A percentile compares a stretch with the other conserved stretches of the same genome.
Evolutionary conservation across 1,284 basidiomycete species (phyloP).

Genomic region (Rhodotorula sp.): DNA sequence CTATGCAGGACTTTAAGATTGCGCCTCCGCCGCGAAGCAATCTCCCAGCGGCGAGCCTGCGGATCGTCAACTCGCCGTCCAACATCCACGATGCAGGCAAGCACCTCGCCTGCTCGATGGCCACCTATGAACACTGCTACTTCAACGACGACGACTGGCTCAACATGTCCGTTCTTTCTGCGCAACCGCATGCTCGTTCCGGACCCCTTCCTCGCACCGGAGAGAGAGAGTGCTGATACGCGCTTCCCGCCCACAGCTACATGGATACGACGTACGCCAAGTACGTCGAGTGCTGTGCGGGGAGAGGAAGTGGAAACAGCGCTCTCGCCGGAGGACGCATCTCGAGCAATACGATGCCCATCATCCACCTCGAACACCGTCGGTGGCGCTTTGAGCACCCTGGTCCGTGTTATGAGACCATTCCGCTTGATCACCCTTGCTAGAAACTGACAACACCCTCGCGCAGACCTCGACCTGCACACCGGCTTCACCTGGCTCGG

Average conservation of each 20-base stretch:
- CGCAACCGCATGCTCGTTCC: neutral
- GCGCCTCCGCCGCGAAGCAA: slow-evolving; percentile 5
- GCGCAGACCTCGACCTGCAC: slow-evolving; percentile 32
- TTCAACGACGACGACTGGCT: slow-evolving; percentile 40
- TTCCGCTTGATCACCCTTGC: neutral
- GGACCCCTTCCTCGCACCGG: neutral
- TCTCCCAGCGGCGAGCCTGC: slow-evolving; percentile 27
- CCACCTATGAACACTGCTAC: slow-evolving; percentile 36
- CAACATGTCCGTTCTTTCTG: slow-evolving; percentile 11
- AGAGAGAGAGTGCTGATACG: neutral
- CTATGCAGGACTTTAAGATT: slow-evolving; percentile 25
- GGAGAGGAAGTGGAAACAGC: slow-evolving; percentile 1
- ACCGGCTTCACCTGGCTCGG: slow-evolving; percentile 40
- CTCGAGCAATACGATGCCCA: slow-evolving; percentile 33
- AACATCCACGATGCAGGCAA: slow-evolving; percentile 37
- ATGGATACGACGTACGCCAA: slow-evolving; percentile 42
- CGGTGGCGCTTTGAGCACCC: slow-evolving; percentile 38
- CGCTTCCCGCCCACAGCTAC: neutral
- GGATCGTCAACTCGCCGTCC: slow-evolving; percentile 43
- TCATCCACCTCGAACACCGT: slow-evolving; percentile 34
- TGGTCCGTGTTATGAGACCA: slow-evolving; percentile 2
- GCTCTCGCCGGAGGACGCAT: slow-evolving; percentile 16
- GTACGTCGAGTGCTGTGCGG: slow-evolving; percentile 19
- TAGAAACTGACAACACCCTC: neutral
- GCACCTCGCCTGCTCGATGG: slow-evolving; percentile 40